Percentiles rank a stretch among this genome's conserved stretches.
Evolutionary conservation across 441 rosid genomes (phyloP).

Genomic region (Pelargonium exstipulatum): DNA sequence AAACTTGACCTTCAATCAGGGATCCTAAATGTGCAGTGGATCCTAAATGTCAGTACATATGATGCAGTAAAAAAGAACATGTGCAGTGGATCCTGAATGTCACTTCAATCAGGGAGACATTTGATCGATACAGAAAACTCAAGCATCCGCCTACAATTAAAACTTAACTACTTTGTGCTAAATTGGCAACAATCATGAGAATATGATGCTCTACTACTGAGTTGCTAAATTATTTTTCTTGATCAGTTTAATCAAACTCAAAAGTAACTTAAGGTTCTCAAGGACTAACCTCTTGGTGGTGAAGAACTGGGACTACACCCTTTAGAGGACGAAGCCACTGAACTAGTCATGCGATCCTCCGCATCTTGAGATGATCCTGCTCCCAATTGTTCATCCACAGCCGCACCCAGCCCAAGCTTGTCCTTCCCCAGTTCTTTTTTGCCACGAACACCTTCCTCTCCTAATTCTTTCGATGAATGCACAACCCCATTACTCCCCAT

Average conservation of each 20-base stretch:
- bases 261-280: slow-evolving; percentile 10
- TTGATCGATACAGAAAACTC: too few relatives aligned
- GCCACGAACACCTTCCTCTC: slow-evolving; percentile 26
- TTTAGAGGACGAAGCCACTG: slow-evolving; percentile 27
- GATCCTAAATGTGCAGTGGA: too few relatives aligned
- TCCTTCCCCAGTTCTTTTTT: slow-evolving; percentile 25
- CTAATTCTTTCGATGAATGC: slow-evolving; percentile 36
- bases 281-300: slow-evolving; percentile 41
- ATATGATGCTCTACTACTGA: neutral
- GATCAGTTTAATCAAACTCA: neutral
- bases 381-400: slow-evolving; percentile 23
- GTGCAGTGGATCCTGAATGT: too few relatives aligned
- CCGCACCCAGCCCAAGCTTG: slow-evolving; percentile 21
- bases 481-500: slow-evolving; percentile 51
- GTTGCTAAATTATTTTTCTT: neutral
- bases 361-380: slow-evolving; percentile 12
- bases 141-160: too few relatives aligned
- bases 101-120: too few relatives aligned
- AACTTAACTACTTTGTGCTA: too few relatives aligned
- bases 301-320: slow-evolving; percentile 26
- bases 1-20: too few relatives aligned
- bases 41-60: too few relatives aligned
- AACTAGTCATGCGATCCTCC: slow-evolving; percentile 27
- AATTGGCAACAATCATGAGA: too few relatives aligned
- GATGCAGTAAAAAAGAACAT: too few relatives aligned